phyloP scores from a whole-genome alignment of 805 yeast genomes.

The Wickerhamomyces silvicola region DNA sequence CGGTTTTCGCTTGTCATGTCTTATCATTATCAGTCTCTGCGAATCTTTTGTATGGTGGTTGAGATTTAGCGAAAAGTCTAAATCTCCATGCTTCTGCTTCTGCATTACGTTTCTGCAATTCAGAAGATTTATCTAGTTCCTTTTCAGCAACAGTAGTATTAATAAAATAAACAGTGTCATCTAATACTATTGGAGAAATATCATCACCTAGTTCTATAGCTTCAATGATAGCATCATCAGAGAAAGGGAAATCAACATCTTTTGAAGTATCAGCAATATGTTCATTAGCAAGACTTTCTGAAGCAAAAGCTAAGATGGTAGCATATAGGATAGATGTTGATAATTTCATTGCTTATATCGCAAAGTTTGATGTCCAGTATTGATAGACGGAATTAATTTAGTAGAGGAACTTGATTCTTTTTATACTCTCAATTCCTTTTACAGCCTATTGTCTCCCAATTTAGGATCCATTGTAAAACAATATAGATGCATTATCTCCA shows the following conservation, averaged over 20 bases:
- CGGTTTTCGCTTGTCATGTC: no score
- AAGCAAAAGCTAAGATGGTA: no score
- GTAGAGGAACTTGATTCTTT: neutral
- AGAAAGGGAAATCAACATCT: slow-evolving; percentile 22
- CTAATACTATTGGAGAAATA: slow-evolving; percentile 18
- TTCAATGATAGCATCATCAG: slow-evolving; percentile 21
- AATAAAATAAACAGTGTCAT: slow-evolving; percentile 21
- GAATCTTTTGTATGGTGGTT: no score
- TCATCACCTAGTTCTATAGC: slow-evolving; percentile 9
- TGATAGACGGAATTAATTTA: no score
- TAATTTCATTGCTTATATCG: no score
- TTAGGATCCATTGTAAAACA: neutral
- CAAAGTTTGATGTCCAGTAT: no score
- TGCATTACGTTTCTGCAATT: slow-evolving; percentile 14
- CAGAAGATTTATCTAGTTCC: slow-evolving; percentile 9
- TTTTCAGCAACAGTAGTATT: slow-evolving; percentile 19
- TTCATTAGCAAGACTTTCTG: slow-evolving; percentile 1
- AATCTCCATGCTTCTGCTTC: slow-evolving; percentile 3
- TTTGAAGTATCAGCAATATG: slow-evolving; percentile 7
- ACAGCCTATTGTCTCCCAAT: neutral
- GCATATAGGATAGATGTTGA: no score
- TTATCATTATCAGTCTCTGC: no score
- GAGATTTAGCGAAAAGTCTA: no score
- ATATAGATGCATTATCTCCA: neutral
- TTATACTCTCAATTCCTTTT: neutral